Conservation (phyloP, 441 rosid genomes). For the Gossypium armourianum region DNA sequence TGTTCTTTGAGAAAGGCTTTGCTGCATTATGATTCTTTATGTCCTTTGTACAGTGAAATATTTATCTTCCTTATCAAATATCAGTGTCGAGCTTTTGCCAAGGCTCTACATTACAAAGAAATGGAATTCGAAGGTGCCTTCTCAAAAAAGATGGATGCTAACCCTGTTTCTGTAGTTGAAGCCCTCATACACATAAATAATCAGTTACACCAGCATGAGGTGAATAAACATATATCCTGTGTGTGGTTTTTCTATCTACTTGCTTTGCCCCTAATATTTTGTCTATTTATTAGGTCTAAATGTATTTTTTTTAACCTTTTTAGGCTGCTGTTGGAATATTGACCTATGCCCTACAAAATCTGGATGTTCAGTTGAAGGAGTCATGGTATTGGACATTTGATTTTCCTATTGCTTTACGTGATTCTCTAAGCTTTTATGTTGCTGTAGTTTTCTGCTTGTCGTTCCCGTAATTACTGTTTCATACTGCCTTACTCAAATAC, state of each 20-base stretch:
- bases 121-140: slow-evolving; percentile 96
- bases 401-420: neutral
- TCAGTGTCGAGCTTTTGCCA: slow-evolving; percentile 97
- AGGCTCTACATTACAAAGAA: slow-evolving; percentile 98
- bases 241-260: neutral
- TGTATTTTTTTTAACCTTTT: slow-evolving; percentile 8
- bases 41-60: neutral
- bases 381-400: slow-evolving; percentile 53
- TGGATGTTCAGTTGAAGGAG: slow-evolving; percentile 90
- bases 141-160: slow-evolving; percentile 85
- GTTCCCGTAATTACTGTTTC: neutral
- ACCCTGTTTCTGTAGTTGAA: slow-evolving; percentile 95
- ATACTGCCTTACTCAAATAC: neutral
- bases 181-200: slow-evolving; percentile 96
- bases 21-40: neutral
- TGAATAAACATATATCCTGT: slow-evolving; percentile 14
- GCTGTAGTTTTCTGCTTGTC: slow-evolving; percentile 3
- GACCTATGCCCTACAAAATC: slow-evolving; percentile 81
- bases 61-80: slow-evolving; percentile 7
- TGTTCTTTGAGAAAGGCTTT: slow-evolving; percentile 10
- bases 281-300: slow-evolving; percentile 16
- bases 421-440: neutral
- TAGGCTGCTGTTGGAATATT: slow-evolving; percentile 99
- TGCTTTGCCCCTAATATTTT: neutral
- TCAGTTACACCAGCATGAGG: slow-evolving; percentile 98